Base-by-base conservation (phyloP, 148 eudicot genomes). In the Heliosperma pusillum region DNA sequence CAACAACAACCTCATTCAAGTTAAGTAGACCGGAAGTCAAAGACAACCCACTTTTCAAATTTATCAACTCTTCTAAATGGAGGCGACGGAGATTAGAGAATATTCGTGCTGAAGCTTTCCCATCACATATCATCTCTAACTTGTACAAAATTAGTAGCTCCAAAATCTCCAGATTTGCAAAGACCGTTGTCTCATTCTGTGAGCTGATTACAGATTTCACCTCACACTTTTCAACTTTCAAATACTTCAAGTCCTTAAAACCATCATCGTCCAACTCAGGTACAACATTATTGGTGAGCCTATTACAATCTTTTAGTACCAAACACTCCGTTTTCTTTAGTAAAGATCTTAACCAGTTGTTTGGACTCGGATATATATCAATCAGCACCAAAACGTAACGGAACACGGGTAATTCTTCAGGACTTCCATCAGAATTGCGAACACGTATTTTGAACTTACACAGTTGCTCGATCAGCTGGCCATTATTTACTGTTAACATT, bases 141-240 rank as follows among this genome's bases (percentile, higher is more conserved):
- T 12, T 1, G 60, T 5, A 0, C 52, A 20, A 0, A 5, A 1
- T 11, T 0, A 21, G 0, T 1, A 61, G 17, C 3, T 1, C 0
- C 5, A 73, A 44, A 9, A 10, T 6, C 20, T 73, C 36, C 56
- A 59, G 50, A 13, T 33, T 73, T 0, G 57, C 33, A 16, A 73
- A 73, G 21, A 36, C 11, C 40, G 25, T 3, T 21, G 19, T 40
- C 3, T 66, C 27, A 13, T 29, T 21, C 50, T n/a, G 17, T 0
- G 66, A 30, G 30, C 53, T 72, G 29, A 58, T 12, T 19, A 72
- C 4, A 36, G 0, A 72, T 30, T 58, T n/a, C 27, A 72, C 26
- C 8, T 50, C 10, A 1, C 8, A 4, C 2, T n/a, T 7, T 7
- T 40, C 19, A 13, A 69, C 24, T 0, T 21, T 2, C 13, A 69